Conservation (phyloP, 345 rosid species). For the Diplotaxis tenuifolia region DNA sequence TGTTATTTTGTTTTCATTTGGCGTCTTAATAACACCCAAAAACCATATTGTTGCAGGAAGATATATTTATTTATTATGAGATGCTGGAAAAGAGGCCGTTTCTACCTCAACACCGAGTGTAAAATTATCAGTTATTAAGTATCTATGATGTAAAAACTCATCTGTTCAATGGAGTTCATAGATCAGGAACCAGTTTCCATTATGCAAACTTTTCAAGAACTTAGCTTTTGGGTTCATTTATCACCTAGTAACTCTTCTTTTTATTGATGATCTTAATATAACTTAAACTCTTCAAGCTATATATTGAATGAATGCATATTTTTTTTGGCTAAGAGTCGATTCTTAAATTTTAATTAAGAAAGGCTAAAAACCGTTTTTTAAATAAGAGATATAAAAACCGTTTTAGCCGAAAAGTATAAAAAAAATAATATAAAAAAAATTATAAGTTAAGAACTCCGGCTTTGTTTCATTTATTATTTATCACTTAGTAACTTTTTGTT, state of each 20-base stretch:
- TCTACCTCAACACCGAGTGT: constrained; percentile 28
- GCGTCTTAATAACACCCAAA: constrained; percentile 14
- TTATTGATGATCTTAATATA: neutral
- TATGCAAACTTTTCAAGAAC: constrained; percentile 2
- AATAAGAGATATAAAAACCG: no score
- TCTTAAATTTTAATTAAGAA: no score
- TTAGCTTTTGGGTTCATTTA: neutral
- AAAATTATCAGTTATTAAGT: constrained; percentile 14
- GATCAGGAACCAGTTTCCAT: constrained; percentile 26
- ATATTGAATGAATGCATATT: neutral
- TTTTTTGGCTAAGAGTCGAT: no score
- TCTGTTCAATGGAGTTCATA: constrained; percentile 26
- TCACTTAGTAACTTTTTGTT: neutral
- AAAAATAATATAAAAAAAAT: no score
- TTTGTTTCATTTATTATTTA: no score
- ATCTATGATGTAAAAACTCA: constrained; percentile 14
- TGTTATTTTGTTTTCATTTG: neutral
- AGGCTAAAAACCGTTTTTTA: no score
- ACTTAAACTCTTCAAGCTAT: neutral
- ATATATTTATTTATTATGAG: constrained; percentile 74
- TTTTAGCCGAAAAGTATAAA: no score
- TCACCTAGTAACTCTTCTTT: neutral
- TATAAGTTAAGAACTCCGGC: no score
- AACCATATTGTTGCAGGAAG: constrained; percentile 21
- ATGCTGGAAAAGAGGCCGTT: constrained; percentile 81